These are phyloP conservation scores for Aspergillus sojae DNA, from an alignment of 2,329 filamentous ascomycete species.

Conservation along the genomic window DNA sequence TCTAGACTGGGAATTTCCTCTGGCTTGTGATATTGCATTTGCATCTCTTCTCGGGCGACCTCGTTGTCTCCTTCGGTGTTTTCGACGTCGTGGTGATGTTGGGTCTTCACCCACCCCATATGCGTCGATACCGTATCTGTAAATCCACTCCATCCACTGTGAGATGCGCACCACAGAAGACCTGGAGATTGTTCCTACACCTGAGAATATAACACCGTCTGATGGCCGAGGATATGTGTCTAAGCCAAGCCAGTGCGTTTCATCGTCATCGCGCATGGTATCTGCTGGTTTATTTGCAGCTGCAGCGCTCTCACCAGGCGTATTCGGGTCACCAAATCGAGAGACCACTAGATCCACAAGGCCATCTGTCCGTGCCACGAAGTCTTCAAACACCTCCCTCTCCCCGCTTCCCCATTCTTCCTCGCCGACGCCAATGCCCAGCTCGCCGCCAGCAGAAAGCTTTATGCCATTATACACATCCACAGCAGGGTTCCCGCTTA, in stretches of 20 bases:
- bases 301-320: constrained; percentile 26
- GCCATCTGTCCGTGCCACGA: constrained; percentile 76
- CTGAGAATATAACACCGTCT: constrained; percentile 86
- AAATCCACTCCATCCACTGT: constrained; percentile 87
- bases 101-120: constrained; percentile 85
- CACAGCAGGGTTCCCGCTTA: constrained; percentile 84
- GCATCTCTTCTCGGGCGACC: constrained; percentile 20
- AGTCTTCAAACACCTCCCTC: constrained; percentile 88
- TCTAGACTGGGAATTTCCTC: constrained; percentile 13
- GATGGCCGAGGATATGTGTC: constrained; percentile 68
- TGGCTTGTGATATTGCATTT: constrained; percentile 1
- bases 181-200: constrained; percentile 71
- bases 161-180: constrained; percentile 72
- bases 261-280: constrained; percentile 23
- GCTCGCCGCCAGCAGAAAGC: constrained; percentile 83
- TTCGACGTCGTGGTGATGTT: constrained; percentile 61
- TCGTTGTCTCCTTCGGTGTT: constrained; percentile 35
- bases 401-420: constrained; percentile 94
- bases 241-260: constrained; percentile 71
- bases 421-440: constrained; percentile 92
- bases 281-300: constrained; percentile 18
- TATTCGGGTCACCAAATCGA: constrained; percentile 69
- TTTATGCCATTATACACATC: constrained; percentile 83
- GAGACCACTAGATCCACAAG: constrained; percentile 86
- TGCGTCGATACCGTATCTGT: constrained; percentile 77